Conservation (phyloP, 179 eudicot genomes). For the Nepenthes alata region DNA sequence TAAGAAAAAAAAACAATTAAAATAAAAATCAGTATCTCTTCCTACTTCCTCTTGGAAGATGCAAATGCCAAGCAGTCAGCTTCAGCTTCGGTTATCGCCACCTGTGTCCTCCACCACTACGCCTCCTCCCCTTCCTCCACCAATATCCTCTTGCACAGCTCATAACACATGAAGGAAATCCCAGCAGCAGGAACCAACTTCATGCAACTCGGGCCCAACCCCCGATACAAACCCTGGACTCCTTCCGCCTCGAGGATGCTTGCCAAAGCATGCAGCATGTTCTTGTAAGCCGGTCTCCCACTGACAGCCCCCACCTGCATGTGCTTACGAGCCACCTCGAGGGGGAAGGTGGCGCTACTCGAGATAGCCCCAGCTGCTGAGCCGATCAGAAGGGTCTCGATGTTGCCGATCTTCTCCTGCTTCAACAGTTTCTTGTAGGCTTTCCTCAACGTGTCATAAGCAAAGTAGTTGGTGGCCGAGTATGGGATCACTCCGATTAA, state of each 20-base stretch:
- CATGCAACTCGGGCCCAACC: conserved; percentile 78
- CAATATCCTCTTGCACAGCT: conserved; percentile 77
- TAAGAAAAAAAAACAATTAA: no score
- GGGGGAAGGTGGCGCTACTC: conserved; percentile 70
- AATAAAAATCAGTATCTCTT: no score
- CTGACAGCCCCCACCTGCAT: conserved; percentile 84
- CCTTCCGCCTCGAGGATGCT: conserved; percentile 73
- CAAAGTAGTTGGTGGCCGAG: conserved; percentile 80
- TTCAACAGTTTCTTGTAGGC: conserved; percentile 39
- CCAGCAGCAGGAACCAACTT: conserved; percentile 87
- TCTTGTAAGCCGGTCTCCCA: conserved; percentile 49
- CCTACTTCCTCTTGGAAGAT: no score
- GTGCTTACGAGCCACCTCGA: conserved; percentile 82
- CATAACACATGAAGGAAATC: conserved; percentile 88
- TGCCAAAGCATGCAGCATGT: conserved; percentile 62
- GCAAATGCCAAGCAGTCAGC: no score
- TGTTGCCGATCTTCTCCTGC: conserved; percentile 53
- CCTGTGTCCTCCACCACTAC: conserved; percentile 7
- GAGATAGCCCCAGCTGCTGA: conserved; percentile 87
- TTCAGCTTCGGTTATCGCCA: background rate
- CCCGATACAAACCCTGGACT: conserved; percentile 51
- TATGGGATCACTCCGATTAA: conserved; percentile 77
- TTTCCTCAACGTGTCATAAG: conserved; percentile 65
- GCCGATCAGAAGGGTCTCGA: conserved; percentile 66
- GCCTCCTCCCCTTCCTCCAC: conserved; percentile 60